Percentiles rank a stretch among this genome's conserved stretches.
Evolutionary conservation across 2,329 filamentous ascomycete genomes (phyloP).

Genomic region (Fusarium caatingaense): DNA sequence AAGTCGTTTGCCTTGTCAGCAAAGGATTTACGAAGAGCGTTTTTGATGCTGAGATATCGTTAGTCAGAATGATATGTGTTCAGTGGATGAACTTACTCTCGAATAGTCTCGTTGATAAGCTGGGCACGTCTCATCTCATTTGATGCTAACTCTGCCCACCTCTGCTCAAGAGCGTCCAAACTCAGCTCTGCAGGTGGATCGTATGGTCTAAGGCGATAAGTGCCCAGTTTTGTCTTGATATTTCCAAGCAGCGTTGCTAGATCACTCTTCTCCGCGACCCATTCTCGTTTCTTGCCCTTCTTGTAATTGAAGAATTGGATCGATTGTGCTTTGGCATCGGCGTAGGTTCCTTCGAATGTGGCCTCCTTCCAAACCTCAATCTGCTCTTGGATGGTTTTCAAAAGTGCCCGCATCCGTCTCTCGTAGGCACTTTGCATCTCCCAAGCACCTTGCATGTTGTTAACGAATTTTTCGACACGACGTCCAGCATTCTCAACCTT

Average conservation of each 20-base stretch:
- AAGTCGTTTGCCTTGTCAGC: conserved; percentile 99
- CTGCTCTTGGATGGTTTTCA: conserved; percentile 80
- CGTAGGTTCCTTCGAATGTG: conserved; percentile 90
- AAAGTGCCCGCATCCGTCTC: conserved; percentile 84
- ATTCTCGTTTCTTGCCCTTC: conserved; percentile 87
- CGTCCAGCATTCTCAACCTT: conserved; percentile 97
- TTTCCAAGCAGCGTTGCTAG: conserved; percentile 92
- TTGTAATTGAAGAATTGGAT: conserved; percentile 89
- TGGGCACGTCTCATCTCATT: conserved; percentile 90
- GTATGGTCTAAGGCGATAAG: conserved; percentile 90
- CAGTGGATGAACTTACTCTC: conserved; percentile 72
- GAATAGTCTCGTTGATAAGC: conserved; percentile 96
- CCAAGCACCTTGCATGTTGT: conserved; percentile 99
- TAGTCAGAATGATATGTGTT: conserved; percentile 36
- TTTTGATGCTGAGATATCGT: conserved; percentile 79
- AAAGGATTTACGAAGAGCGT: conserved; percentile 89
- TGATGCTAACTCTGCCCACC: conserved; percentile 83
- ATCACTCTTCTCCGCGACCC: conserved; percentile 98
- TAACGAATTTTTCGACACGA: conserved; percentile 97
- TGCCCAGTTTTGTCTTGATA: conserved; percentile 98
- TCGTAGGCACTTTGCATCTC: conserved; percentile 99
- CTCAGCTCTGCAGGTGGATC: conserved; percentile 87
- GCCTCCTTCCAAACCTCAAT: conserved; percentile 80
- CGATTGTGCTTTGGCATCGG: conserved; percentile 89
- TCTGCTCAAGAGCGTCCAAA: conserved; percentile 81